phyloP scores from a whole-genome alignment of 257 asterid genomes.

The Galeopsis tetrahit region DNA sequence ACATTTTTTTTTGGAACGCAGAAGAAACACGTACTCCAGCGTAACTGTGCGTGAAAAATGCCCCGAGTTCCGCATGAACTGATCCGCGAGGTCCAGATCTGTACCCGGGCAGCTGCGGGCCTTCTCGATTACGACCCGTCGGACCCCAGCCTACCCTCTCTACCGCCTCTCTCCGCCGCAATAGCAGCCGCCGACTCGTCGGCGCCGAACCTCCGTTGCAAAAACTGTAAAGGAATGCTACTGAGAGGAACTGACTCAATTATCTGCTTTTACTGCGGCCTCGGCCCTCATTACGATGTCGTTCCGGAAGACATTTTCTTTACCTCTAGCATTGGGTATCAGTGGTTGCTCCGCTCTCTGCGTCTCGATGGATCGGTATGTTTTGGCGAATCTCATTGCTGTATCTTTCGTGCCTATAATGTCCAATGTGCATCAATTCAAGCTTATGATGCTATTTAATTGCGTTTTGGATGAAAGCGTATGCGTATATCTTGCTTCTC shows the following conservation, averaged over 20 bases:
- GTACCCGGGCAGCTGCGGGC: constrained; percentile 69
- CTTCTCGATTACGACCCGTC: constrained; percentile 61
- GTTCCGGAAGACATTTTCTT: constrained; percentile 64
- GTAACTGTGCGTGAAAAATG: constrained; percentile 43
- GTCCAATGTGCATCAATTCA: constrained; percentile 15
- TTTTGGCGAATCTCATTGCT: constrained; percentile 8
- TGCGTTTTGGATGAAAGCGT: constrained; percentile 15
- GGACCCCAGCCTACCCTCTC: constrained; percentile 55
- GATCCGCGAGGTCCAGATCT: constrained; percentile 71
- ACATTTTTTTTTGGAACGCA: background rate
- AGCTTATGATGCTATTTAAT: background rate
- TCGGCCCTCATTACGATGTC: constrained; percentile 49
- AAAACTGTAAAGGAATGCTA: constrained; percentile 72
- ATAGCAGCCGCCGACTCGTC: constrained; percentile 66
- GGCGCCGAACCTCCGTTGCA: constrained; percentile 68
- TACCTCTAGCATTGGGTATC: constrained; percentile 64
- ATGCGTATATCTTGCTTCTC: background rate
- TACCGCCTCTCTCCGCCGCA: constrained; percentile 70
- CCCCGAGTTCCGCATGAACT: constrained; percentile 61
- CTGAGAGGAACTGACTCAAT: constrained; percentile 74
- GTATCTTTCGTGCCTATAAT: background rate
- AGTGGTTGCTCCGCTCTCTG: constrained; percentile 76
- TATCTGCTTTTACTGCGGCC: constrained; percentile 77
- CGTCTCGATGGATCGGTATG: constrained; percentile 92
- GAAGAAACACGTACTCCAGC: constrained; percentile 21